A percentile compares a stretch with the other conserved stretches of the same genome.
Conservation (phyloP, 257 asterid species). For the Solanum sitiens region DNA sequence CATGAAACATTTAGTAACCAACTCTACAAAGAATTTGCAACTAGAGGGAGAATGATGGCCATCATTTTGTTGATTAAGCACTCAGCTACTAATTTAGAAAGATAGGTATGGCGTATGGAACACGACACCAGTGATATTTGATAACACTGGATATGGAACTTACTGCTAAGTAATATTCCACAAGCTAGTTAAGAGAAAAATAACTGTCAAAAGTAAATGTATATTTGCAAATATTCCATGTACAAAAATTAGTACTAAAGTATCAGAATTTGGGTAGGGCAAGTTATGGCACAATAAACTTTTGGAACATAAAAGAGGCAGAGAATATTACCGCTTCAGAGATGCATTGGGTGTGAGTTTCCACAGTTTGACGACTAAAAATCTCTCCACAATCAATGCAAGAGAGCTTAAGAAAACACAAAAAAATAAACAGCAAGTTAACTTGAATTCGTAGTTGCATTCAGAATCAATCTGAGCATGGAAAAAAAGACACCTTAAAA, state of each 20-base stretch:
- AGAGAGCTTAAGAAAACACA: constrained; percentile 36
- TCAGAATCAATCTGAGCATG: background rate
- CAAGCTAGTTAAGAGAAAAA: background rate
- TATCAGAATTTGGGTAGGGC: background rate
- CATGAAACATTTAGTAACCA: background rate
- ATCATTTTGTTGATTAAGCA: background rate
- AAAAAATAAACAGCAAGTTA: background rate
- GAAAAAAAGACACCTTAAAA: constrained; percentile 37
- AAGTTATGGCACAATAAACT: background rate
- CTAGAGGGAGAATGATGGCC: background rate
- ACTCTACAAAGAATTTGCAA: background rate
- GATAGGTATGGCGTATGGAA: background rate
- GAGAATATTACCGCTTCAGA: constrained; percentile 56
- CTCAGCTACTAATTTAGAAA: background rate
- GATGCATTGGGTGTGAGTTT: constrained; percentile 82
- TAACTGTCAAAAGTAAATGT: background rate
- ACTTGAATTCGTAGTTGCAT: background rate
- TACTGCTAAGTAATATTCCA: background rate
- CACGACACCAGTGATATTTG: background rate
- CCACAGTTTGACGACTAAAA: constrained; percentile 62
- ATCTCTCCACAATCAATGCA: constrained; percentile 92
- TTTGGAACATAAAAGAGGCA: background rate
- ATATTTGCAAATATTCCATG: background rate
- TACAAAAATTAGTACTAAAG: background rate
- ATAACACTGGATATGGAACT: background rate